These are phyloP conservation scores for Pestalotiopsis sp. DNA, from an alignment of 2,329 filamentous ascomycete species.

Conservation along the genomic window DNA sequence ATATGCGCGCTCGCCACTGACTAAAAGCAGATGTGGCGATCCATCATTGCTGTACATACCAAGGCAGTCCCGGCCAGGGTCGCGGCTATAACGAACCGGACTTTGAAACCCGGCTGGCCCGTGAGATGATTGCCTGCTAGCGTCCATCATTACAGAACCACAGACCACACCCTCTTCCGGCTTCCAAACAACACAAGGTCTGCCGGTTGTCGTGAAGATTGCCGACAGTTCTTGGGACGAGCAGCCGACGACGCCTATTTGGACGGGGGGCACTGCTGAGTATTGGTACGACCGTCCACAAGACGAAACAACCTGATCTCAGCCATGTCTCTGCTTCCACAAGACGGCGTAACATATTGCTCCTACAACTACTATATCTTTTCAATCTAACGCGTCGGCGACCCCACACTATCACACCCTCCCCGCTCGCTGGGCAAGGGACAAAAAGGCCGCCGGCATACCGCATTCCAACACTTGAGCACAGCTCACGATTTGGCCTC, in stretches of 20 bases:
- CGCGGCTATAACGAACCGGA: neutral
- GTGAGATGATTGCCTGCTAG: neutral
- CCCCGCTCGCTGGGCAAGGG: neutral
- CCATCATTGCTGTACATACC: neutral
- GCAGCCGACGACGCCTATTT: neutral
- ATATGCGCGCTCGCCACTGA: too few species aligned
- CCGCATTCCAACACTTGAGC: neutral
- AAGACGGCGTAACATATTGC: neutral
- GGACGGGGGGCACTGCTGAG: neutral
- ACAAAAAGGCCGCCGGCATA: neutral
- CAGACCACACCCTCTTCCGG: neutral
- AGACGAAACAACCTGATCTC: neutral
- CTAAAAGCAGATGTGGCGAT: too few species aligned
- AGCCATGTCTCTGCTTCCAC: neutral
- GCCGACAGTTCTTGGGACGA: neutral
- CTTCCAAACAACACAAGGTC: neutral
- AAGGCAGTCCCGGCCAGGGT: neutral
- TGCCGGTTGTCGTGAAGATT: neutral
- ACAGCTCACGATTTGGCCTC: slow-evolving; percentile 13
- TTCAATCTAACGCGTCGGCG: neutral
- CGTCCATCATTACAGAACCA: neutral
- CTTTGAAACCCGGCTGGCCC: neutral
- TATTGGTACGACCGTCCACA: neutral
- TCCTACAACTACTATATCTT: neutral
- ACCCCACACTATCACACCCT: slow-evolving; percentile 14